Evolutionary conservation across 129 eudicot genomes (phyloP), one percentile per base, ranked within the genome.

Genomic region (Pittosporum tobira): DNA sequence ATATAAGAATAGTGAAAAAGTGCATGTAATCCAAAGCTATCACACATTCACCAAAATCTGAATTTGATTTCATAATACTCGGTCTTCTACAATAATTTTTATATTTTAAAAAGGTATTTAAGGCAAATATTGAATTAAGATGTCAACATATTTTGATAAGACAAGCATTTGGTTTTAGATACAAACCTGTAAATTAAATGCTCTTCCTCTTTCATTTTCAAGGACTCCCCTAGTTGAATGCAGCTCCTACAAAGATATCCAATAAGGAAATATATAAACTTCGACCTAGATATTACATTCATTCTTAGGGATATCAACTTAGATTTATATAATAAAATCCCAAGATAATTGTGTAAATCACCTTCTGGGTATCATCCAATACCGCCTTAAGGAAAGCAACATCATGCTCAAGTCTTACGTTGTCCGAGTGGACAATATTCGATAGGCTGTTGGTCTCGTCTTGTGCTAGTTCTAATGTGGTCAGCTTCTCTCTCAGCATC

Each of bases 291-390:
- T 3, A 23, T 51, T 36, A 44, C 6, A 44, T 16, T 16, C 22
- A 29, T 23, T 10, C 7, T 14, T 44, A 25, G 12, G 11, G 66
- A 8, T 22, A n/a, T 5, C 52, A 23, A 14, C 0, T 40, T 1
- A 24, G 23, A 59, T 5, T 25, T 14, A 34, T 27, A 53, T 38
- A 53, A 27, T 2, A 24, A 60, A 21, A 31, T 6, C 1, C 30
- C 47, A 52, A 16, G 3, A 48, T 51, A 52, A 21, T 20, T 20
- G 21, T 47, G 38, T 8, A 48, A 2, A 16, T 18, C 74, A 90
- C 94, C 98, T 90, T 90, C 57, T 90, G 95, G 18, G 98, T 90
- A 68, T 90, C 95, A 67, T 90, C 95, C 73, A 90, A 63, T 59
- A 90, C 94, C 0, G 95, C 98, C 64, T 86, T 90, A 2, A 90